Base-by-base conservation (phyloP, 495 filamentous ascomycete species). In the Penicillium goetzii region DNA sequence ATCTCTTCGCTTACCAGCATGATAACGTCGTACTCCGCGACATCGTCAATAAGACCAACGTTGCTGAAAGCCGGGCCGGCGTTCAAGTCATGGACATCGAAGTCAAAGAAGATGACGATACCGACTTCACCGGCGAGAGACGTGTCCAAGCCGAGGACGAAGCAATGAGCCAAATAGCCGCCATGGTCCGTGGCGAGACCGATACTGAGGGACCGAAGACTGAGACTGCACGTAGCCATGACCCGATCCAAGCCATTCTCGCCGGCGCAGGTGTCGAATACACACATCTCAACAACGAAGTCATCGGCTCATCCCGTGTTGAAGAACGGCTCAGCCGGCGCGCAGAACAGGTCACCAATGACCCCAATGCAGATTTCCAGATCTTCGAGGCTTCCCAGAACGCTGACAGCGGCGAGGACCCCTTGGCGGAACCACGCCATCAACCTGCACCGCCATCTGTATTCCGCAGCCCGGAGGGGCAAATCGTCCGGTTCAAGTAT, bases 1-100 rank as follows among this genome's bases (percentile, higher is more conserved):
- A 98, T 67, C 81, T 99, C n/a, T 90, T 99, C 69, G 83, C 85
- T 0, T 97, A 91, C 59, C 86, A 93, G 63, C 86, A 85, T 51
- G 87, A 96, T 61, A 89, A 91, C 56, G 82, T 92, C 28, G 84
- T 97, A 14, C 83, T 99, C 11, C 83, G 91, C 25, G 91, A 97
- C 49, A 97, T 98, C 63, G 90, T 99, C 62, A 97, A 98, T 77
- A 97, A 97, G 72, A 98, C 95, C 56, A 98, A 99, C 72, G 86
- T 99, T 47, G 95, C 95, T 5, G 95, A 99, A 78, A 91, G 90
- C 53, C 90, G 88, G 67, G 92, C 89, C 2, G 96, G 92, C 2
- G 91, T 99, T 11, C 83, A 86, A 33, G 86, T 97, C 49, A 80
- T 88, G 56, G 90, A 89, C 32, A 76, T 96, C 40, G 86, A 97